Percentiles rank a stretch among this genome's conserved stretches.
These are phyloP conservation scores for Cutaneotrichosporon sp. DNA, from an alignment of 1,284 basidiomycete genomes.

Conservation along the genomic window DNA sequence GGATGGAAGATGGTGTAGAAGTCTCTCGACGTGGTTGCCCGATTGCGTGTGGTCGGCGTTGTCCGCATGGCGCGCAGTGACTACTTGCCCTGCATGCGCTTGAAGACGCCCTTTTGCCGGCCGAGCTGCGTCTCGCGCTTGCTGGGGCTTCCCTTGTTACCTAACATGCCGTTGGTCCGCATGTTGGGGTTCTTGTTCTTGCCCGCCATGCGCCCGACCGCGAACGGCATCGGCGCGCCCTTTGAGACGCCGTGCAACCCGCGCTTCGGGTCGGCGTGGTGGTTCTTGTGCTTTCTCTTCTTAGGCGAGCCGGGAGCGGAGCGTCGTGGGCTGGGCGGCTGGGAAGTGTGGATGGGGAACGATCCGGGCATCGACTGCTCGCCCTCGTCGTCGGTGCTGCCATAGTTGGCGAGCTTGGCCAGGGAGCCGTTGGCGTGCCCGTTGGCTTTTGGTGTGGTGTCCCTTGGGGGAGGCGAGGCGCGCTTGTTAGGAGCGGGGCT, in stretches of 20 bases:
- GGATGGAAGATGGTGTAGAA: too few species aligned
- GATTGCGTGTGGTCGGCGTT: too few species aligned
- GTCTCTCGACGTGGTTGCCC: too few species aligned
- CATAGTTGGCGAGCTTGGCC: not conserved
- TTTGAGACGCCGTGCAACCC: conserved; percentile 1
- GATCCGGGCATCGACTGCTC: not conserved
- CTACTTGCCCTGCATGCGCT: conserved; percentile 9
- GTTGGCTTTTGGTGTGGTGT: not conserved
- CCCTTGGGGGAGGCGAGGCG: not conserved
- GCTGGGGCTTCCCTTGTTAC: not conserved
- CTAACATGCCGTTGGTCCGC: not conserved
- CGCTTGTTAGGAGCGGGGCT: not conserved
- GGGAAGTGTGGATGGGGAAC: conserved; percentile 5
- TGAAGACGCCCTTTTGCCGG: conserved; percentile 6
- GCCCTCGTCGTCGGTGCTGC: not conserved
- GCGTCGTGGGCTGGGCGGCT: conserved; percentile 2
- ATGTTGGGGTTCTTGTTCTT: not conserved
- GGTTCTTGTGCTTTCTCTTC: not conserved
- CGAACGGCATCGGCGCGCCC: conserved; percentile 23
- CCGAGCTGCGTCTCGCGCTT: not conserved
- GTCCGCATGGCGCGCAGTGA: not conserved
- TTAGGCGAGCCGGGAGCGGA: not conserved
- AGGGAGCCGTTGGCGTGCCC: not conserved
- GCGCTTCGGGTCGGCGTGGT: conserved; percentile 9
- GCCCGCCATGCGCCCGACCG: conserved; percentile 15